These are phyloP conservation scores for Pyrrhoderma lamaoense DNA, from an alignment of 1,284 basidiomycete species.

Conservation along the genomic window DNA sequence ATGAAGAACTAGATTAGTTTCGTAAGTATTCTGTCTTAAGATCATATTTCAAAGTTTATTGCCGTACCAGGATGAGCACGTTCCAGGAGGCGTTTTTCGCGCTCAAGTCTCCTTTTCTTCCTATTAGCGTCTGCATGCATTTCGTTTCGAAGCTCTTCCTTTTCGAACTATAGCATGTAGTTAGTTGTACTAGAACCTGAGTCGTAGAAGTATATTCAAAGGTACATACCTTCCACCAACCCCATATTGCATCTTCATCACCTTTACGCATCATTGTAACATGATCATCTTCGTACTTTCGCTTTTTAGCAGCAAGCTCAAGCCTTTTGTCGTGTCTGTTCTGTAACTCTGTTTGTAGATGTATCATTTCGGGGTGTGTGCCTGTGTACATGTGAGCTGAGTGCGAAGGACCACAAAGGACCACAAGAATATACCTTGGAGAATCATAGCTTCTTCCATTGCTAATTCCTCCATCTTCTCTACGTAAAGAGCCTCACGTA, in stretches of 20 bases:
- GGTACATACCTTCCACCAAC: conserved; percentile 63
- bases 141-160: conserved; percentile 69
- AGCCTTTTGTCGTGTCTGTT: conserved; percentile 67
- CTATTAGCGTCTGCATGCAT: conserved; percentile 81
- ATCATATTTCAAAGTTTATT: background rate
- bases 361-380: conserved; percentile 75
- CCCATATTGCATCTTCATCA: conserved; percentile 64
- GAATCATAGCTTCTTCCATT: conserved; percentile 67
- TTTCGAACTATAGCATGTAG: conserved; percentile 38
- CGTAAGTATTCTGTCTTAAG: background rate
- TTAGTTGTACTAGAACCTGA: conserved; percentile 7
- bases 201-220: background rate
- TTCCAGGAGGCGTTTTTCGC: conserved; percentile 70
- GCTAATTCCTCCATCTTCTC: conserved; percentile 77
- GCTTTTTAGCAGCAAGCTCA: conserved; percentile 63
- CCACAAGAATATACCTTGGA: conserved; percentile 42
- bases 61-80: conserved; percentile 59
- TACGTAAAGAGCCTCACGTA: conserved; percentile 67
- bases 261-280: conserved; percentile 48
- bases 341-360: conserved; percentile 68
- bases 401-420: background rate
- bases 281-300: conserved; percentile 54
- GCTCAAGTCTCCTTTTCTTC: conserved; percentile 72
- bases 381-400: conserved; percentile 35
- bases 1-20: conserved; percentile 25